Evolutionary conservation across 1,284 basidiomycete species (phyloP).

Genomic region (Sanghuangporus weigelae): DNA sequence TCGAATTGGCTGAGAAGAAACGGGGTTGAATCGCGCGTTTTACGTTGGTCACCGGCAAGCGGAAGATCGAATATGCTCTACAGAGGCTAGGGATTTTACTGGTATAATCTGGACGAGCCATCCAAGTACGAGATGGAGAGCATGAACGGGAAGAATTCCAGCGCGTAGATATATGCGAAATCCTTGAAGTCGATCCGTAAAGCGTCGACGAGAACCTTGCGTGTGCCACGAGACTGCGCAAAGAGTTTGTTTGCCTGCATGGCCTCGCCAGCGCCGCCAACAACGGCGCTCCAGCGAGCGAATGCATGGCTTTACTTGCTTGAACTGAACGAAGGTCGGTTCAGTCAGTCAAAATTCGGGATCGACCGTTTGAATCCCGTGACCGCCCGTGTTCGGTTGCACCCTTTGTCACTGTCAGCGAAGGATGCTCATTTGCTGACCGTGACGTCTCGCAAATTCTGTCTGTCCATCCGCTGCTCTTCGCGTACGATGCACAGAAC

Average conservation of each 20-base stretch:
- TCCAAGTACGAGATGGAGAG: background rate
- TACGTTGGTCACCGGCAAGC: background rate
- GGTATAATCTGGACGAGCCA: background rate
- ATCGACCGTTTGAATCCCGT: constrained; percentile 2
- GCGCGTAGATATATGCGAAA: background rate
- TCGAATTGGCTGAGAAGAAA: constrained; percentile 37
- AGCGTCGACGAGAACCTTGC: background rate
- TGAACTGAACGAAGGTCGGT: background rate
- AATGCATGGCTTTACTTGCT: background rate
- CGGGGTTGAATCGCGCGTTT: constrained; percentile 28
- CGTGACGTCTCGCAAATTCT: background rate
- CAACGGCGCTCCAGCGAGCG: background rate
- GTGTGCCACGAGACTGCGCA: background rate
- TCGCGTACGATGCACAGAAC: background rate
- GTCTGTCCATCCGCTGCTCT: background rate
- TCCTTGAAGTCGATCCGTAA: background rate
- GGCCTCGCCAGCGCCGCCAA: constrained; percentile 4
- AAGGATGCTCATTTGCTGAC: constrained; percentile 1
- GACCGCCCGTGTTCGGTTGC: background rate
- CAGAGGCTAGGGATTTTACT: constrained; percentile 7
- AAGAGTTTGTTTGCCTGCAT: constrained; percentile 1
- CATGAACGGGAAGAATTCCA: background rate
- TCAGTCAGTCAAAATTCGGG: background rate
- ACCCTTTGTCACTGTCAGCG: constrained; percentile 11
- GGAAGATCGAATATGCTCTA: background rate